Evolutionary conservation across 108 stramenopile species (phyloP), one percentile per base, ranked within the genome.

Genomic region (Schizochytrium sp.): DNA sequence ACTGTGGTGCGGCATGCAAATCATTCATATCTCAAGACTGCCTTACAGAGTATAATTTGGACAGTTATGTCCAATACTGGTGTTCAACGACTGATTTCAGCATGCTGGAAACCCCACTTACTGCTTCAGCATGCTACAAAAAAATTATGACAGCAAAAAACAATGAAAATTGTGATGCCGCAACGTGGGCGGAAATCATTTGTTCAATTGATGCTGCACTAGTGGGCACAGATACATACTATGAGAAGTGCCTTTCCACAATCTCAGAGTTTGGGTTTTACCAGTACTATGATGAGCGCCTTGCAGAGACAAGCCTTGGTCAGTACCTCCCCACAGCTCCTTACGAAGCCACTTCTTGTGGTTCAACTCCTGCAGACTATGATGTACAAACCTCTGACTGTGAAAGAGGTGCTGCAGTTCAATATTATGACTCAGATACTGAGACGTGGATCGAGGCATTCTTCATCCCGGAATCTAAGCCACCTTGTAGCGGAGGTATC

Each of bases 381-480:
- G 28, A 28, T 28, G 28, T 28, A 28, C 28, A 28, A 28, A 28
- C 28, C 28, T 28, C 59, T n/a, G 59, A 60, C 19, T 60, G 59
- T n/a, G 19, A 60, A n/a, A 17, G 59, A 17, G 59, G 59, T 17
- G 59, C 19, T 60, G 17, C 59, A 60, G 59, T 60, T 17, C 59
- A 60, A n/a, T 60, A 60, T 60, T 60, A 19, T n/a, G 59, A 60
- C 59, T 17, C 17, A 28, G n/a, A 60, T 17, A n/a, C 17, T n/a
- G 59, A n/a, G 19, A n/a, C 17, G 59, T 60, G 59, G 59, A n/a
- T 60, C 19, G 59, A 60, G 59, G 59, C 59, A 60, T 60, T 60
- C 59, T 60, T 60, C 59, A 60, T 60, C 59, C 59, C 59, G 17
- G 59, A 17, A 17, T 19, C 59, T n/a, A 60, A 19, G 59, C 59